These are phyloP conservation scores for Pichia sp. DNA, from an alignment of 1,139 yeast genomes.

Conservation along the genomic window DNA sequence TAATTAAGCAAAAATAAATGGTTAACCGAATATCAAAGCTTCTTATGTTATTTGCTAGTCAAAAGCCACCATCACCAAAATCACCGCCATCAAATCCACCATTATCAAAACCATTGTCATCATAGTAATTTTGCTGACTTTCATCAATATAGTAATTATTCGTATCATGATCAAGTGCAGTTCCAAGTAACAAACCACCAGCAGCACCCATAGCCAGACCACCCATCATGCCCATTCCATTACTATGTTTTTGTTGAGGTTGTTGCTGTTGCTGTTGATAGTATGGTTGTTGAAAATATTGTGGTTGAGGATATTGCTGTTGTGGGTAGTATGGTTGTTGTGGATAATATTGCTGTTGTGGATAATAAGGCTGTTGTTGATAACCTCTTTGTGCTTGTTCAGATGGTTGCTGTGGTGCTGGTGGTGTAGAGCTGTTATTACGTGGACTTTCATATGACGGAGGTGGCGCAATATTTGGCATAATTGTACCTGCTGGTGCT, in stretches of 20 bases:
- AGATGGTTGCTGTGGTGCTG: conserved; percentile 7
- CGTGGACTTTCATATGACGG: conserved; percentile 22
- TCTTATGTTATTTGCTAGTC: background rate
- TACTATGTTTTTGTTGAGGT: conserved; percentile 1
- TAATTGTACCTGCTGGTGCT: conserved; percentile 58
- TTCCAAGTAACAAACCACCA: conserved; percentile 24
- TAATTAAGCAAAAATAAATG: no score
- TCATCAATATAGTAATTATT: background rate
- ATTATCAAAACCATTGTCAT: conserved; percentile 19
- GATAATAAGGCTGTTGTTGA: conserved; percentile 15
- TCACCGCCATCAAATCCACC: conserved; percentile 23
- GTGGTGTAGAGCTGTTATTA: conserved; percentile 15
- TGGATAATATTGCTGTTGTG: conserved; percentile 14
- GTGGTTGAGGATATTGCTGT: conserved; percentile 18
- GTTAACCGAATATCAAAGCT: no score
- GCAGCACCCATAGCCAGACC: conserved; percentile 29
- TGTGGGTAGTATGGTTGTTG: conserved; percentile 15
- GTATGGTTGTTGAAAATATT: conserved; percentile 2
- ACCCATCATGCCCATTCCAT: conserved; percentile 25
- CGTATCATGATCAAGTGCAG: background rate
- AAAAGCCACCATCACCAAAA: conserved; percentile 15
- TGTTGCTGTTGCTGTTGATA: conserved; percentile 11
- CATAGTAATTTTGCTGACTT: conserved; percentile 9
- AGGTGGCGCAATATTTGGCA: conserved; percentile 32
- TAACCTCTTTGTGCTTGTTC: background rate